Evolutionary conservation across 305 asterid species (phyloP).

Genomic region (Fraxinus greggii): DNA sequence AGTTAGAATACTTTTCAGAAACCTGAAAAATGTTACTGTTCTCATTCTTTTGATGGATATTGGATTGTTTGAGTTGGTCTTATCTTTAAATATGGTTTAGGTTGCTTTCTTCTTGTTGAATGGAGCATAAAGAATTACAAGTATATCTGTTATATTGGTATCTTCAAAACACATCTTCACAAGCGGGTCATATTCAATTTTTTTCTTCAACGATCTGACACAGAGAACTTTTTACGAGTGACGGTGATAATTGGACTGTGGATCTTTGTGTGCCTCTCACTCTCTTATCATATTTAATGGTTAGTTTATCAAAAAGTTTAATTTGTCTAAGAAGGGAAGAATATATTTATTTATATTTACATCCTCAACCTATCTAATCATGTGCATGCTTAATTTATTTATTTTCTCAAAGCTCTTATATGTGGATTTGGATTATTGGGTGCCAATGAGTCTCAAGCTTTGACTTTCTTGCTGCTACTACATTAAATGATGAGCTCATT

Average conservation of each 20-base stretch:
- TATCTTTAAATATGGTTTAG: not conserved
- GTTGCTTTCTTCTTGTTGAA: not conserved
- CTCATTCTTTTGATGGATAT: not conserved
- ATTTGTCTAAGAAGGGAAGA: not conserved
- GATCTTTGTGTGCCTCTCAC: not conserved
- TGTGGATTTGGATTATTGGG: not conserved
- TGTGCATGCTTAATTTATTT: not conserved
- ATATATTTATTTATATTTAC: not conserved
- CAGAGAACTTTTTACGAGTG: not conserved
- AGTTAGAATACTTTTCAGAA: not conserved
- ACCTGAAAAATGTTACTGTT: not conserved
- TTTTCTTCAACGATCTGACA: not conserved
- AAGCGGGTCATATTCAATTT: not conserved
- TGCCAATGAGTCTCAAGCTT: not conserved
- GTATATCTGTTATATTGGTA: not conserved
- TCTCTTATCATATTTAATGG: not conserved
- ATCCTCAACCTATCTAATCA: not conserved
- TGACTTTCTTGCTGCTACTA: not conserved
- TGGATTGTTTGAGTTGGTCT: constrained; percentile 1
- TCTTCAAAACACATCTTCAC: not conserved
- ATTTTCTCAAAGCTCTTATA: not conserved
- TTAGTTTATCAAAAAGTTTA: not conserved
- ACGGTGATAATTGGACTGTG: not conserved
- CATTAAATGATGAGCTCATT: not conserved
- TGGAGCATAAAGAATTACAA: not conserved